Base-by-base conservation (phyloP, 169 alveolate genomes). In the Cyclospora cayetanensis region DNA sequence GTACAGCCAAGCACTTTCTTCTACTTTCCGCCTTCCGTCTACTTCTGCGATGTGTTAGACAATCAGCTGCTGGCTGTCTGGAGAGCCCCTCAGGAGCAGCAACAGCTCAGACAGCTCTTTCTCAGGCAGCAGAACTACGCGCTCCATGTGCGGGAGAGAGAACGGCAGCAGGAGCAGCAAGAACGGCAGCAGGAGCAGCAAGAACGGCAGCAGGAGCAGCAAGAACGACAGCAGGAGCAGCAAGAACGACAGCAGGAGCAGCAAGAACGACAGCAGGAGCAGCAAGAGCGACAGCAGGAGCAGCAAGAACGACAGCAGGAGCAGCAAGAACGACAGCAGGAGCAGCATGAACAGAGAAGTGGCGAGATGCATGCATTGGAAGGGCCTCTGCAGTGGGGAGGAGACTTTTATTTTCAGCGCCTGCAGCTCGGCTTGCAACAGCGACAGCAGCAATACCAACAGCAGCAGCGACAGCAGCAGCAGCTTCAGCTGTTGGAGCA, bases 101-200 rank as follows among this genome's bases (percentile, higher is more conserved):
- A 60, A 31, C 72, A 60, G 72, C 72, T 60, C 72, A 12, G 27
- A 0, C 18, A n/a, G 4, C 34, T 20, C 35, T n/a, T 60, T 0
- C 1, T 60, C 31, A 15, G 7, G n/a, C 72, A 60, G 72, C 72
- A 60, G 72, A n/a, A 60, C 0, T 31, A 55, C 0, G 60, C 15
- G 7, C 60, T 46, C 60, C n/a, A 46, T 15, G 15, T 46, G n/a
- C 34, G n/a, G 72, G 34, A 60, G 72, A n/a, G 27, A 31, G 34
- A 60, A 31, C 72, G n/a, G 72, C 72, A 60, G 72, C 72, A 60
- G 72, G 35, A 60, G 72, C 72, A 60, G 72, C 72, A 60, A 31
- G 35, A 60, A 31, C 72, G n/a, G 72, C 72, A 60, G 72, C 35
- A 60, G 20, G 60, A 1, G 0, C n/a, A n/a, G n/a, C n/a, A n/a